Evolutionary conservation across 371 early-diverging fungal species (phyloP).

Genomic region (Mucor saturninus): DNA sequence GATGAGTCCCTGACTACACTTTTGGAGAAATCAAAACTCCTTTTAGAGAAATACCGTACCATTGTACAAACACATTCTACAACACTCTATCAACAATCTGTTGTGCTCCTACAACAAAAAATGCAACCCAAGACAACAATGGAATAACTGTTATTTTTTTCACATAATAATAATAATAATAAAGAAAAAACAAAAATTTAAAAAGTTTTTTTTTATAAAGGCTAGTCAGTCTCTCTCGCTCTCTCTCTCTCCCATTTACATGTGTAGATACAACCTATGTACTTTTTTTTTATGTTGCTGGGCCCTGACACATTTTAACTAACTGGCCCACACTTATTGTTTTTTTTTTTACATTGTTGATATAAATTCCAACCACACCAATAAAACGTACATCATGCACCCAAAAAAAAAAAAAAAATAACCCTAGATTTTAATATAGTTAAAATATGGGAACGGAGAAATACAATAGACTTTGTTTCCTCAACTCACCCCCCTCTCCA

Average conservation of each 20-base stretch:
- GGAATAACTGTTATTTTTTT: not conserved
- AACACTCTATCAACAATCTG: not conserved
- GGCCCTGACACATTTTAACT: not conserved
- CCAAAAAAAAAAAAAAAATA: not conserved
- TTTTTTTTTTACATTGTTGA: constrained; percentile 6
- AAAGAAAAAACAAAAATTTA: not conserved
- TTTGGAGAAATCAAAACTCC: not conserved
- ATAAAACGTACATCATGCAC: constrained; percentile 2
- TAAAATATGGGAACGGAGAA: not conserved
- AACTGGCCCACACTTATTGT: not conserved
- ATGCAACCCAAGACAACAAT: not conserved
- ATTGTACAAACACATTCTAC: not conserved
- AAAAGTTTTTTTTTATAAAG: too few relatives aligned
- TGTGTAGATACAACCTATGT: too few relatives aligned
- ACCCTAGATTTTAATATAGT: not conserved
- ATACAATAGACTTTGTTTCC: not conserved
- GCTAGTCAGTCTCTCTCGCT: too few relatives aligned
- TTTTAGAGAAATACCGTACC: constrained; percentile 1
- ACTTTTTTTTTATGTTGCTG: not conserved
- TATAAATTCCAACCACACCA: constrained; percentile 13
- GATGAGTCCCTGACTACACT: constrained; percentile 1
- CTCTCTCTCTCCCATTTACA: too few relatives aligned
- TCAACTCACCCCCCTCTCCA: too few relatives aligned
- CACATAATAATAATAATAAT: not conserved
- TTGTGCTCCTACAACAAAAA: not conserved